phyloP scores from a whole-genome alignment of 1,284 basidiomycete genomes.

The Cryptococcus sp. region DNA sequence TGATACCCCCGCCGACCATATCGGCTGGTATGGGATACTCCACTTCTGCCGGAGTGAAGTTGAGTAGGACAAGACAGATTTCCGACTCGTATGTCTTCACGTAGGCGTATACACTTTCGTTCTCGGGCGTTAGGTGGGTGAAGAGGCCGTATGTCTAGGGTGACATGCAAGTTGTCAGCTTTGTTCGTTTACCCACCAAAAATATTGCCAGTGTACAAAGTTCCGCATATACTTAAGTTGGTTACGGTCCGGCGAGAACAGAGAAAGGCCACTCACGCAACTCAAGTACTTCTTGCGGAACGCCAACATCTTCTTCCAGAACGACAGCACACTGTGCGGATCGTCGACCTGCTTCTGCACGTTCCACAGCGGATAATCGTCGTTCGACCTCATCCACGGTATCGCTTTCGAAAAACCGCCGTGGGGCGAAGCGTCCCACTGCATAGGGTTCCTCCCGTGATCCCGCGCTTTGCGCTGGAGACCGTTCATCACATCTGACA shows the following conservation, averaged over 20 bases:
- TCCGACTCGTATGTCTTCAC: slow-evolving; percentile 7
- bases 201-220: too few species aligned
- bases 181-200: too few species aligned
- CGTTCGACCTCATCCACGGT: slow-evolving; percentile 77
- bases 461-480: slow-evolving; percentile 69
- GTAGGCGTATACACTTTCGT: slow-evolving; percentile 9
- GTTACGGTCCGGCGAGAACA: not conserved
- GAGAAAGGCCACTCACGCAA: not conserved
- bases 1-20: too few species aligned
- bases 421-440: slow-evolving; percentile 64
- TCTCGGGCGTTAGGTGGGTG: slow-evolving; percentile 3
- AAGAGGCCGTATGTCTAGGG: slow-evolving; percentile 12
- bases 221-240: too few species aligned
- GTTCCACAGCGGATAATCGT: slow-evolving; percentile 68
- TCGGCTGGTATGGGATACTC: not conserved
- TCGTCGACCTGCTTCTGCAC: slow-evolving; percentile 60
- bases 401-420: slow-evolving; percentile 65
- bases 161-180: not conserved
- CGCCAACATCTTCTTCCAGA: slow-evolving; percentile 63
- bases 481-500: slow-evolving; percentile 62
- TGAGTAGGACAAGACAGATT: slow-evolving; percentile 10
- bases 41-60: slow-evolving; percentile 8
- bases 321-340: slow-evolving; percentile 60
- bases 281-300: slow-evolving; percentile 60
- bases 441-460: slow-evolving; percentile 59